A percentile compares a stretch with the other conserved stretches of the same genome.
Conservation (phyloP, 805 yeast genomes). For the Nakazawaea molendinolei region DNA sequence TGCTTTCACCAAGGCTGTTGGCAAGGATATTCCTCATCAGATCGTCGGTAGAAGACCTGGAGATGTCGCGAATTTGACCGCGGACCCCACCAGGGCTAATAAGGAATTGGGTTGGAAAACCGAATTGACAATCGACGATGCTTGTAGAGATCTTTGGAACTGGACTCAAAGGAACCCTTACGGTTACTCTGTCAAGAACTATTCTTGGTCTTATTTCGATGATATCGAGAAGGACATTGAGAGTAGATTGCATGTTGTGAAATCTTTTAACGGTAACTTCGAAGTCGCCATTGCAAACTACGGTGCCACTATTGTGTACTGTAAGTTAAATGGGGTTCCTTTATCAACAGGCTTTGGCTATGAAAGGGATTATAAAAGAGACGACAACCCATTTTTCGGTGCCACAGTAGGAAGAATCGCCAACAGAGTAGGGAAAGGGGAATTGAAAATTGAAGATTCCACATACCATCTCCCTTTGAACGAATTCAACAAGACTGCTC, state of each 20-base stretch:
- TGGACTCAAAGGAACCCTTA: slow-evolving; percentile 68
- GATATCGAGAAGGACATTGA: slow-evolving; percentile 17
- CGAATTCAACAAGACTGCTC: slow-evolving; percentile 32
- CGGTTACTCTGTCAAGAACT: slow-evolving; percentile 40
- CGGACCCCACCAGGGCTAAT: slow-evolving; percentile 62
- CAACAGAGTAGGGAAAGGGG: slow-evolving; percentile 45
- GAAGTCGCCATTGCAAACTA: slow-evolving; percentile 38
- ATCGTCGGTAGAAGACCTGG: slow-evolving; percentile 67
- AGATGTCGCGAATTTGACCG: slow-evolving; percentile 71
- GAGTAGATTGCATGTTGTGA: slow-evolving; percentile 29
- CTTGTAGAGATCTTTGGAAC: slow-evolving; percentile 70
- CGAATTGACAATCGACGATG: slow-evolving; percentile 45
- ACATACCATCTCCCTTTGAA: slow-evolving; percentile 35
- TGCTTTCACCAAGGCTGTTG: slow-evolving; percentile 61
- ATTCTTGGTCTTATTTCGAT: slow-evolving; percentile 27
- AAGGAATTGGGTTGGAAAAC: slow-evolving; percentile 62
- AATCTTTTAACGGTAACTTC: slow-evolving; percentile 18
- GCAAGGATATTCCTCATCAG: slow-evolving; percentile 56
- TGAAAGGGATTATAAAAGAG: slow-evolving; percentile 21
- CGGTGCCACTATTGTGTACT: slow-evolving; percentile 45
- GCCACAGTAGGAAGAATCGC: slow-evolving; percentile 63
- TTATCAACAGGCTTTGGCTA: slow-evolving; percentile 34
- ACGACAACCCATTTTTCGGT: slow-evolving; percentile 47
- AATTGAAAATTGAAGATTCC: slow-evolving; percentile 33
- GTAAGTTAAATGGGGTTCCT: slow-evolving; percentile 30